Evolutionary conservation across 2,329 filamentous ascomycete genomes (phyloP), one percentile per base, ranked within the genome.

Genomic region (Passalora sequoiae): DNA sequence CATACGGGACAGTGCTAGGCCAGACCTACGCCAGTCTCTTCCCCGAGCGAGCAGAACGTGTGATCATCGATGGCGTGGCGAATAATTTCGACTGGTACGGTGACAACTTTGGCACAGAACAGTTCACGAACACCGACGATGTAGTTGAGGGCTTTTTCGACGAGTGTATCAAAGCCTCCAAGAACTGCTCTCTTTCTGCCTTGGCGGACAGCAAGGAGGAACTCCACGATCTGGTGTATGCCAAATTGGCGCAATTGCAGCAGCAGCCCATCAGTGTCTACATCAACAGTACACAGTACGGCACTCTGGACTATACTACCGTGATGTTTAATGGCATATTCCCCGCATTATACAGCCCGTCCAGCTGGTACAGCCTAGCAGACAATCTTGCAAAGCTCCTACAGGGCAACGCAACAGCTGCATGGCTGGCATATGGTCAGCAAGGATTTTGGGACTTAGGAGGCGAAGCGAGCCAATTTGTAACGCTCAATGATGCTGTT

Each of bases 121-220:
- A 70, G 36, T 57, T 77, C n/a, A 65, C 65, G 9, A 72, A 80
- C 52, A 71, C 74, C n/a, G 77, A 81, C 55, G 68, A 70, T 39
- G 72, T 77, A 3, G 69, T 79, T 50, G 61, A 70, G 2, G 69
- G 65, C 16, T 81, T 81, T 49, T 78, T 75, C 55, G 60, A 64
- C 13, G 69, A 70, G 27, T 83, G 79, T 53, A 68, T 75, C 54
- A 62, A 68, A 38, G 77, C 72, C 9, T 73, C 73, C 0, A 46
- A 47, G 38, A 53, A 53, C 30, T 55, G 52, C 38, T 48, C 43
- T 10, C 41, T 55, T 5, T 43, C 47, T 5, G 39, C 44, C 8
- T 38, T 50, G 6, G 50, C 44, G 3, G 32, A 48, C 10, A 43
- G 40, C 6, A 47, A 44, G 15, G 36, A 47, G n/a, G 37, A 50